Evolutionary conservation across 2,329 filamentous ascomycete genomes (phyloP), one percentile per base, ranked within the genome.

Genomic region (Catunica adiposa): DNA sequence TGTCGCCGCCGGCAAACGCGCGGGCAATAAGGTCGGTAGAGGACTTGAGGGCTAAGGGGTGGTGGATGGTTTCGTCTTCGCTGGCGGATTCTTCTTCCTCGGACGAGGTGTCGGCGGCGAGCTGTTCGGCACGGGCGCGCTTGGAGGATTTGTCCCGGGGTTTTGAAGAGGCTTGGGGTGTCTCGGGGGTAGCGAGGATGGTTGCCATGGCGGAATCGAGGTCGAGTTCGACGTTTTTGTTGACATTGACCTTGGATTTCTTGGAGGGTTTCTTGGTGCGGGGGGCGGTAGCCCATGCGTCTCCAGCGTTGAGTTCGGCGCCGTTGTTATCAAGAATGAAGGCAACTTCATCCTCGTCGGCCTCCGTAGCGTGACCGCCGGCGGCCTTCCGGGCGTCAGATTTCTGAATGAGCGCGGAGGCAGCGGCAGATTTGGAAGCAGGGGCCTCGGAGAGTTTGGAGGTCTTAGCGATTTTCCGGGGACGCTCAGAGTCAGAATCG

Each of bases 1-100:
- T 86, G 63, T 89, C 80, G 50, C 89, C 89, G 44, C 87, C 89
- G 1, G 89, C 90, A 67, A 98, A 96, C 3, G 88, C 89, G 61
- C 82, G 78, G 60, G 84, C 82, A 56, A 94, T 82, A 58, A 94
- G 79, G 40, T 82, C 79, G 61, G 77, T 73, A 62, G 82, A 78
- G 7, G 44, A 52, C 52, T 73, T 73, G 62, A 81, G 74, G 22
- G 76, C 74, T 54, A 82, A 70, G 77, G 73, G 51, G 71, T 65
- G 20, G 57, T 69, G 66, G 51, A 67, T 14, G 63, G 64, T 22
- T 65, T 64, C 8, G 60, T 61, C 59, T 44, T 53, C 50, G 47
- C 34, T 11, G 48, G 22, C 44, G 9, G 56, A 25, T 47, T 8
- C 56, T 6, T 37, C 55, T 1, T 56, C 54, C 9, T 50, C 53